Conservation (phyloP, 2,329 filamentous ascomycete genomes). For the Xenoacremonium recifei region DNA sequence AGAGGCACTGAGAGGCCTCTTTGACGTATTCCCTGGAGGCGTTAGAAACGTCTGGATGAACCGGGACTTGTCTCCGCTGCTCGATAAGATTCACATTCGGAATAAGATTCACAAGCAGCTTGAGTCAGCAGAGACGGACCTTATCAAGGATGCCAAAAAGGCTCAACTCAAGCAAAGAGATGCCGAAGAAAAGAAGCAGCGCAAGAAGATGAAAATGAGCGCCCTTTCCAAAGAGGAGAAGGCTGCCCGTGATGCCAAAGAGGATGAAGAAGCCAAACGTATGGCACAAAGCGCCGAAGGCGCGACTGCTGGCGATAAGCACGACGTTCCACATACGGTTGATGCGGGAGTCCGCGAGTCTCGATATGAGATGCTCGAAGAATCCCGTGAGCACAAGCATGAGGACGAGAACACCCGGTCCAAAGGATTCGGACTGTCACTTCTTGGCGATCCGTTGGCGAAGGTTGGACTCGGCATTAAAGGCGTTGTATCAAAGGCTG, state of each 20-base stretch:
- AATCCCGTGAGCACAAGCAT: conserved; percentile 10
- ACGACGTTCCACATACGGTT: conserved; percentile 52
- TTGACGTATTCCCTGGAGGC: conserved; percentile 94
- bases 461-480: conserved; percentile 52
- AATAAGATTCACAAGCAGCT: conserved; percentile 69
- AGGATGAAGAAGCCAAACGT: conserved; percentile 49
- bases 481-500: conserved; percentile 42
- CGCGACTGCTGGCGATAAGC: conserved; percentile 50
- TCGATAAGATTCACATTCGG: conserved; percentile 78
- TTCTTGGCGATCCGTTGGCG: conserved; percentile 37
- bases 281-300: conserved; percentile 51
- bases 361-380: conserved; percentile 15
- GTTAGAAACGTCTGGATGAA: conserved; percentile 97
- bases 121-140: conserved; percentile 78
- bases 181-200: conserved; percentile 63
- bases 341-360: conserved; percentile 44
- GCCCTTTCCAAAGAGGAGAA: conserved; percentile 51
- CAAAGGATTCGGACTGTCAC: conserved; percentile 16
- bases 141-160: conserved; percentile 78
- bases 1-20: conserved; percentile 77
- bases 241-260: conserved; percentile 42
- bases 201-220: conserved; percentile 50
- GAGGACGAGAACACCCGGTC: conserved; percentile 23
- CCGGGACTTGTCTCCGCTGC: conserved; percentile 77
- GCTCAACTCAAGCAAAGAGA: conserved; percentile 68